Evolutionary conservation across 148 eudicot species (phyloP).

Genomic region (Oxyria digyna): DNA sequence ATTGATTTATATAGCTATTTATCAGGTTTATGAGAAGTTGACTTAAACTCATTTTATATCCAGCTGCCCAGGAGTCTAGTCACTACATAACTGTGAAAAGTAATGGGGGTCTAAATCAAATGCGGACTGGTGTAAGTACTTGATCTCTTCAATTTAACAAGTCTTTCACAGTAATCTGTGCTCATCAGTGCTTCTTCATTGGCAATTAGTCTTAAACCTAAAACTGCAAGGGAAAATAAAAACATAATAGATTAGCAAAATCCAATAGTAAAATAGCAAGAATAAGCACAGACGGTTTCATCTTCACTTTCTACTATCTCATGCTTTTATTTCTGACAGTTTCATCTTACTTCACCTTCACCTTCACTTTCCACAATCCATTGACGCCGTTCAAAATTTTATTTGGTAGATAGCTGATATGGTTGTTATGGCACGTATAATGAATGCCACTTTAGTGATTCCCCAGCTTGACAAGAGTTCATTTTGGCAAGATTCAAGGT

Average conservation of each 20-base stretch:
- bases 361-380: constrained; percentile 1
- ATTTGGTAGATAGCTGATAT: constrained; percentile 73
- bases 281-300: neutral
- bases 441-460: constrained; percentile 86
- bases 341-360: too few relatives aligned
- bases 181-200: neutral
- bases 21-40: neutral
- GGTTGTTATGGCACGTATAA: constrained; percentile 84
- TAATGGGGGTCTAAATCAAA: constrained; percentile 90
- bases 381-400: neutral
- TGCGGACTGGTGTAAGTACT: constrained; percentile 85
- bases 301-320: too few relatives aligned
- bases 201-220: neutral
- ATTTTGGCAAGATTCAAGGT: constrained; percentile 95
- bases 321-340: too few relatives aligned
- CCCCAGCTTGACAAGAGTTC: constrained; percentile 84
- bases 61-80: constrained; percentile 45
- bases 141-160: neutral
- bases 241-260: neutral
- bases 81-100: constrained; percentile 72
- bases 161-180: neutral
- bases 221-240: neutral
- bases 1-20: neutral
- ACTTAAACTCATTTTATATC: constrained; percentile 6
- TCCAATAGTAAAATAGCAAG: neutral